phyloP scores from a whole-genome alignment of 495 filamentous ascomycete species.

The Hyaloscypha finlandica region DNA sequence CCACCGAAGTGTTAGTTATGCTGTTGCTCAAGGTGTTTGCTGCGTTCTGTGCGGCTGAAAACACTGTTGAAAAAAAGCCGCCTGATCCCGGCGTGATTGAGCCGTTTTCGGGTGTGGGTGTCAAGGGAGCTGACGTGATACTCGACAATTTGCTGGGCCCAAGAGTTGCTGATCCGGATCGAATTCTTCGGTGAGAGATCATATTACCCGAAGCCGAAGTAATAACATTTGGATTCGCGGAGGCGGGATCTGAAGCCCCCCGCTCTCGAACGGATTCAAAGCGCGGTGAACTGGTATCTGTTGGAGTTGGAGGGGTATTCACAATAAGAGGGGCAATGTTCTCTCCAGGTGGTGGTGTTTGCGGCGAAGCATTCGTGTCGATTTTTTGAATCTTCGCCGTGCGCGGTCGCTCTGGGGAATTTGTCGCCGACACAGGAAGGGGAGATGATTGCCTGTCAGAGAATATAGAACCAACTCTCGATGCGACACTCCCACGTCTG shows the following conservation, averaged over 20 bases:
- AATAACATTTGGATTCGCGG: conserved; percentile 41
- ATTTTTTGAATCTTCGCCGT: conserved; percentile 29
- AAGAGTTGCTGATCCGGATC: conserved; percentile 64
- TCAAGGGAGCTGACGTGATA: conserved; percentile 69
- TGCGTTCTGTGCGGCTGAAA: conserved; percentile 92
- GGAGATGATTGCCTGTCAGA: conserved; percentile 21
- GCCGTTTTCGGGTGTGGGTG: conserved; percentile 63
- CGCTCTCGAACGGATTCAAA: conserved; percentile 27
- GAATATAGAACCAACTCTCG: conserved; percentile 31
- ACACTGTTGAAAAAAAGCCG: conserved; percentile 91
- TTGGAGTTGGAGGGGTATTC: conserved; percentile 59
- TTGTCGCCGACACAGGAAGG: conserved; percentile 5
- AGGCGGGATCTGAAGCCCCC: conserved; percentile 30
- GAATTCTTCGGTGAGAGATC: conserved; percentile 69
- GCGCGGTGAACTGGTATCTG: conserved; percentile 37
- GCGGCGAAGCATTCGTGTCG: conserved; percentile 38
- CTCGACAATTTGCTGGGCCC: conserved; percentile 91
- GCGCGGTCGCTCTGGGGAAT: conserved; percentile 26
- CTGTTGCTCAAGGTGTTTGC: conserved; percentile 83
- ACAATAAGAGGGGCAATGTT: conserved; percentile 50
- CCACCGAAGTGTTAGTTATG: conserved; percentile 63
- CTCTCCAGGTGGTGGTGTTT: conserved; percentile 44
- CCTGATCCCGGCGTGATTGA: conserved; percentile 42
- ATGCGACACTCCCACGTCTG: conserved; percentile 30
- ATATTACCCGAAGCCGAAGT: conserved; percentile 61